A percentile compares a stretch with the other conserved stretches of the same genome.
These are phyloP conservation scores for Solanum gracilifrons DNA, from an alignment of 257 asterid species.

Conservation along the genomic window DNA sequence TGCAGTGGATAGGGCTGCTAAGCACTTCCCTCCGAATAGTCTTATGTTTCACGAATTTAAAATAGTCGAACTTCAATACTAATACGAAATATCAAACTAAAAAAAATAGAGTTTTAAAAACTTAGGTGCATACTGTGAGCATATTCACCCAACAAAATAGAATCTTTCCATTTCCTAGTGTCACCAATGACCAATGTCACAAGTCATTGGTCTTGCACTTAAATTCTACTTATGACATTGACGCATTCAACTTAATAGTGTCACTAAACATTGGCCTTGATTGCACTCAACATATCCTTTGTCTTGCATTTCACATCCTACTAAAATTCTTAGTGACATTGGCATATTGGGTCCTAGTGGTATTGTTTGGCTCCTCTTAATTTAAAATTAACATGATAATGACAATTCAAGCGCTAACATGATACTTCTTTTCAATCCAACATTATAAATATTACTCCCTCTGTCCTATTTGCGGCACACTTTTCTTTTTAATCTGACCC, in stretches of 20 bases:
- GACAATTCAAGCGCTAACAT: background rate
- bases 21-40: too few relatives aligned
- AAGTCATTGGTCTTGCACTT: background rate
- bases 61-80: background rate
- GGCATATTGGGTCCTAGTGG: background rate
- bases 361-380: background rate
- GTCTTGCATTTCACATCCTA: background rate
- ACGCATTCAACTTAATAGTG: background rate
- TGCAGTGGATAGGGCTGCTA: accelerated
- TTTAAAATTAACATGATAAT: background rate
- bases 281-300: background rate
- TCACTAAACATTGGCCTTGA: background rate
- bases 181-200: background rate
- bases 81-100: accelerated
- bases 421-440: background rate
- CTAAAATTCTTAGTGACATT: background rate
- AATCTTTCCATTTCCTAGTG: background rate
- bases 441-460: background rate
- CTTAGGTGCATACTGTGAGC: background rate
- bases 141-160: background rate
- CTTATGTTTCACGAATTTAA: too few relatives aligned
- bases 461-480: too few relatives aligned
- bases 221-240: background rate
- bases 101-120: background rate
- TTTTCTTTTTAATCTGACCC: too few relatives aligned